A percentile compares a stretch with the other conserved stretches of the same genome.
Conservation (phyloP, 2,329 filamentous ascomycete genomes). For the Rutstroemia sydowiana region DNA sequence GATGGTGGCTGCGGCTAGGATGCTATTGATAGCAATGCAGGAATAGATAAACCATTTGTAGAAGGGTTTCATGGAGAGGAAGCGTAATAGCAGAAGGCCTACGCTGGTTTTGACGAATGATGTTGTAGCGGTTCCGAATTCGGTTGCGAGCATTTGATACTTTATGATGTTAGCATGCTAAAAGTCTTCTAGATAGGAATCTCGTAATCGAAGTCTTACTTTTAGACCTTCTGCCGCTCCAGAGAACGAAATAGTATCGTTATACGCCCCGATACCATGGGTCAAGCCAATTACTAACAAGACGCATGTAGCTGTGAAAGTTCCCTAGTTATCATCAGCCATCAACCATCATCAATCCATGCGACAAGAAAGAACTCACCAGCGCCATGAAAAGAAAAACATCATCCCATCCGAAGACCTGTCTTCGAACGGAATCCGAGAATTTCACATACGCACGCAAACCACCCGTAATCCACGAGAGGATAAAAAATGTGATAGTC, state of each 20-base stretch:
- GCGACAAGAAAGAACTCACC: background rate
- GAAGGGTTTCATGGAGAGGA: background rate
- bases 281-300: background rate
- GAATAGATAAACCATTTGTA: conserved; percentile 3
- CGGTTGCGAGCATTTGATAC: background rate
- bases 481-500: background rate
- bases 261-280: background rate
- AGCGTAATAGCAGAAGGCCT: conserved; percentile 3
- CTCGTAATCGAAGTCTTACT: background rate
- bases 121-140: background rate
- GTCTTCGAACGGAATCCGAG: background rate
- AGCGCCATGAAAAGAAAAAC: background rate
- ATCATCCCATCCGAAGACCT: conserved; percentile 5
- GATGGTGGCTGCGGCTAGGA: background rate
- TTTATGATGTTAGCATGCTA: background rate
- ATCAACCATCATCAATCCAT: background rate
- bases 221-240: background rate
- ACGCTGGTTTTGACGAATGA: conserved; percentile 4
- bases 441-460: conserved; percentile 5
- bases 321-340: background rate
- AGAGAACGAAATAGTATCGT: background rate
- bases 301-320: background rate
- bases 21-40: background rate
- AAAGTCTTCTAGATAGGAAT: background rate
- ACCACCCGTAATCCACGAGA: background rate